phyloP scores from a whole-genome alignment of 2,329 filamentous ascomycete species.

The Neofusicoccum laricinum region DNA sequence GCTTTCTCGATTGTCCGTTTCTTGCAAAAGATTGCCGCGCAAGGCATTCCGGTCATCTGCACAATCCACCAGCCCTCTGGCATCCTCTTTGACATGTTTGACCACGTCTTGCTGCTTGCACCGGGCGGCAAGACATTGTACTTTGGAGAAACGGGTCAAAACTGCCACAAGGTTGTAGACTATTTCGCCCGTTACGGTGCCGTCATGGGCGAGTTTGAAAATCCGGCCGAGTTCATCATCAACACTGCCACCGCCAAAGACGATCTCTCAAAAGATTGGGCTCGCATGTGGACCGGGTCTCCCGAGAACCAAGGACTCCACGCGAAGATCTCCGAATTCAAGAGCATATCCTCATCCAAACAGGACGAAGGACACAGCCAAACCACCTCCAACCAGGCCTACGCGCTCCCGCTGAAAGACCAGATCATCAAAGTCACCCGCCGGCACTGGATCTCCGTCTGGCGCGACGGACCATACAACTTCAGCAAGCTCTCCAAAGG shows the following conservation, averaged over 20 bases:
- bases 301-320: conserved; percentile 41
- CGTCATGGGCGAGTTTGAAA: conserved; percentile 48
- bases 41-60: conserved; percentile 31
- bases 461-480: conserved; percentile 64
- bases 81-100: conserved; percentile 55
- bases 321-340: conserved; percentile 47
- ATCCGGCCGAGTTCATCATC: conserved; percentile 55
- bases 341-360: conserved; percentile 28
- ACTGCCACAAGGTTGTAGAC: conserved; percentile 39
- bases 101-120: conserved; percentile 61
- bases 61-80: too few relatives aligned
- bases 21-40: conserved; percentile 62
- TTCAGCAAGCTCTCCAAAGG: conserved; percentile 61
- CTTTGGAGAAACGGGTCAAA: conserved; percentile 56
- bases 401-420: conserved; percentile 41
- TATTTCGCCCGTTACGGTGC: conserved; percentile 56
- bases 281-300: conserved; percentile 43
- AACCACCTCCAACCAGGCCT: conserved; percentile 49
- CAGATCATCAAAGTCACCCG: conserved; percentile 42
- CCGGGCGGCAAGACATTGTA: conserved; percentile 64
- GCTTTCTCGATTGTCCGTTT: conserved; percentile 65
- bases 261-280: conserved; percentile 48
- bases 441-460: conserved; percentile 58
- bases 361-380: conserved; percentile 33
- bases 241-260: conserved; percentile 49